phyloP scores from a whole-genome alignment of 345 rosid genomes.

The Brassica carinata region DNA sequence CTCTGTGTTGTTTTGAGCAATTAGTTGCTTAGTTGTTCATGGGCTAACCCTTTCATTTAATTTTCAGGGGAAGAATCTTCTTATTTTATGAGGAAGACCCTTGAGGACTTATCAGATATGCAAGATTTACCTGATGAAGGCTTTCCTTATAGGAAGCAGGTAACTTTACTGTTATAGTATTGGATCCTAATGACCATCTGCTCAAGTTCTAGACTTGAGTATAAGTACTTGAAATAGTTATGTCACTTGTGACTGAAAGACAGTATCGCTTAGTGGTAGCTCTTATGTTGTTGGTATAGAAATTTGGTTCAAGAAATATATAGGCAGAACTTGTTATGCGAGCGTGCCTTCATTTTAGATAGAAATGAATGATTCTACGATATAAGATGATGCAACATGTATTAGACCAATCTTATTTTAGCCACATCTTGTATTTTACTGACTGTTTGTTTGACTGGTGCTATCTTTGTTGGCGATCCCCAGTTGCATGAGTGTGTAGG shows the following conservation, averaged over 20 bases:
- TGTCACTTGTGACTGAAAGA: not conserved
- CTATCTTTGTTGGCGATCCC: constrained; percentile 36
- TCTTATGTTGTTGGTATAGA: constrained; percentile 14
- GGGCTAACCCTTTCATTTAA: not conserved
- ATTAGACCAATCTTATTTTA: not conserved
- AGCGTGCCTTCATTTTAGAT: not conserved
- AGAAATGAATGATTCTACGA: not conserved
- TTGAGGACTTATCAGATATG: constrained; percentile 80
- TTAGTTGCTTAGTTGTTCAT: not conserved
- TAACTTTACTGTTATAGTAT: constrained; percentile 22
- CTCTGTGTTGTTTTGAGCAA: not conserved
- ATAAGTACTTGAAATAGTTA: constrained; percentile 6
- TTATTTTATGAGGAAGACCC: constrained; percentile 76
- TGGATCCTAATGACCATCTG: constrained; percentile 6
- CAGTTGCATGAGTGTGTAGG: constrained; percentile 95
- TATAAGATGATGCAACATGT: constrained; percentile 4
- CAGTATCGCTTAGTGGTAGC: not conserved
- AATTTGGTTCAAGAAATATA: not conserved
- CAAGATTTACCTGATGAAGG: constrained; percentile 83
- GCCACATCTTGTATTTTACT: constrained; percentile 12
- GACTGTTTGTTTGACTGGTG: constrained; percentile 21
- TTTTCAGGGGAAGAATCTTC: constrained; percentile 66
- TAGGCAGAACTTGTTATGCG: not conserved
- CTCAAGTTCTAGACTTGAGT: constrained; percentile 8
- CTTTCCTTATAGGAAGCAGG: constrained; percentile 88